Evolutionary conservation across 768 basidiomycete species (phyloP).

Genomic region (Boletus speciosus): DNA sequence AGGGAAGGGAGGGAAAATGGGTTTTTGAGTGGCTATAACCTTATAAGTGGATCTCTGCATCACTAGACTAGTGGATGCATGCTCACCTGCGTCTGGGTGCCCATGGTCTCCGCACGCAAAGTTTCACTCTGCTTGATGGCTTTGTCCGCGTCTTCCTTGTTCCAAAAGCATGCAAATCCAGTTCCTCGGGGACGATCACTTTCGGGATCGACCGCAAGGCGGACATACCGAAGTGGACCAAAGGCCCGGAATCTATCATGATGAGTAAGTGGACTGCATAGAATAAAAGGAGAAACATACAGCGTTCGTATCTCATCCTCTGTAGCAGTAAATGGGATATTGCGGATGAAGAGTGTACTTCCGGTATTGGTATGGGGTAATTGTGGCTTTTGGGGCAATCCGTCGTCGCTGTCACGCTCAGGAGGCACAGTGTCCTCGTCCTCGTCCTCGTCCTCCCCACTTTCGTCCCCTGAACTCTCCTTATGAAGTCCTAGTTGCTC

Average conservation of each 20-base stretch:
- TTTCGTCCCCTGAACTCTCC: constrained; percentile 28
- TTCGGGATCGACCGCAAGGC: constrained; percentile 79
- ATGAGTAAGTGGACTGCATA: background rate
- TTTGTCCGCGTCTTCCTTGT: constrained; percentile 82
- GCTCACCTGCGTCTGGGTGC: constrained; percentile 33
- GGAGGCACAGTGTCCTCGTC: constrained; percentile 17
- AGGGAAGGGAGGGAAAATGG: constrained; percentile 87
- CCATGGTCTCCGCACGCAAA: constrained; percentile 60
- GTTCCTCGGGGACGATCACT: constrained; percentile 90
- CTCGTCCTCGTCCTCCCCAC: constrained; percentile 29
- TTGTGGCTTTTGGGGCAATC: constrained; percentile 55
- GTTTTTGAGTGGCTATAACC: constrained; percentile 60
- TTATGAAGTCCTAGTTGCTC: constrained; percentile 45
- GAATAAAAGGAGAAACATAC: constrained; percentile 43
- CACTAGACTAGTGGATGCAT: constrained; percentile 13
- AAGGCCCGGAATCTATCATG: constrained; percentile 72
- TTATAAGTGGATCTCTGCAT: background rate
- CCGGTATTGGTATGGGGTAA: constrained; percentile 84
- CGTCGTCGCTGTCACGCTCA: constrained; percentile 24
- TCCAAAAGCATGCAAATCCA: constrained; percentile 98
- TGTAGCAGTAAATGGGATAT: constrained; percentile 87
- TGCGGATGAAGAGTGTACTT: constrained; percentile 91
- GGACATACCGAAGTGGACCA: constrained; percentile 89
- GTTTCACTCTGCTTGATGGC: constrained; percentile 79
- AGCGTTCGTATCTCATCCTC: constrained; percentile 87